phyloP scores from a whole-genome alignment of 2,329 filamentous ascomycete species.

The Aspergillus terreus region DNA sequence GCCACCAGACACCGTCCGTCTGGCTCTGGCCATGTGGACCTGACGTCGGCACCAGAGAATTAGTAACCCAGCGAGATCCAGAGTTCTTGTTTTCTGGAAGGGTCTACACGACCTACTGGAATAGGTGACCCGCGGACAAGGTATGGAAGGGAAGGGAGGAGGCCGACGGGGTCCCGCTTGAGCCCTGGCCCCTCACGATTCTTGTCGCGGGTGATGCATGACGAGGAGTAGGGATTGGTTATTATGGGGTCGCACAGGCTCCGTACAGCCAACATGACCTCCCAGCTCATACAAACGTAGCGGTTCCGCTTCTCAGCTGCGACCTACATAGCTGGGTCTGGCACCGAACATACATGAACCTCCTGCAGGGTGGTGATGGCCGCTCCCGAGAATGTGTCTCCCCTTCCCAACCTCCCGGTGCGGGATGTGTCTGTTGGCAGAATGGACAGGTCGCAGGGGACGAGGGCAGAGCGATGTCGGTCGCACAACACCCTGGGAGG shows the following conservation, averaged over 20 bases:
- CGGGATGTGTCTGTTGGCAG: constrained; percentile 5
- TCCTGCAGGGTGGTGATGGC: too few species aligned
- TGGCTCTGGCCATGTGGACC: constrained; percentile 23
- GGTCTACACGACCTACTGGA: not conserved
- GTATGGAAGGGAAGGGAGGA: not conserved
- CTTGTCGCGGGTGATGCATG: too few species aligned
- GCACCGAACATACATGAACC: not conserved
- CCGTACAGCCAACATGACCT: too few species aligned
- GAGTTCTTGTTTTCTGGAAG: not conserved
- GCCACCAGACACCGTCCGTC: constrained; percentile 2
- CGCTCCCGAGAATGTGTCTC: too few species aligned
- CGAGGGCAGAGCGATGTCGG: constrained; percentile 6
- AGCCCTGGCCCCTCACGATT: too few species aligned
- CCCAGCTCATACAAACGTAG: too few species aligned
- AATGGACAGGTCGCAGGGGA: constrained; percentile 16
- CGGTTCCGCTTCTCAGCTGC: too few species aligned
- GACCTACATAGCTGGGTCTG: too few species aligned
- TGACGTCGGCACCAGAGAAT: constrained; percentile 19
- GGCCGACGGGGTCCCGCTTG: not conserved
- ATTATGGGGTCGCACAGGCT: too few species aligned
- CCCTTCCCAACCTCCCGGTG: not conserved
- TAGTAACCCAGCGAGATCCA: not conserved
- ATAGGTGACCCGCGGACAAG: not conserved
- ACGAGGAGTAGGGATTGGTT: too few species aligned
- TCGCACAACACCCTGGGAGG: constrained; percentile 1